These are phyloP conservation scores for Pelargonium hybrid DNA, from an alignment of 441 rosid species.

Conservation along the genomic window DNA sequence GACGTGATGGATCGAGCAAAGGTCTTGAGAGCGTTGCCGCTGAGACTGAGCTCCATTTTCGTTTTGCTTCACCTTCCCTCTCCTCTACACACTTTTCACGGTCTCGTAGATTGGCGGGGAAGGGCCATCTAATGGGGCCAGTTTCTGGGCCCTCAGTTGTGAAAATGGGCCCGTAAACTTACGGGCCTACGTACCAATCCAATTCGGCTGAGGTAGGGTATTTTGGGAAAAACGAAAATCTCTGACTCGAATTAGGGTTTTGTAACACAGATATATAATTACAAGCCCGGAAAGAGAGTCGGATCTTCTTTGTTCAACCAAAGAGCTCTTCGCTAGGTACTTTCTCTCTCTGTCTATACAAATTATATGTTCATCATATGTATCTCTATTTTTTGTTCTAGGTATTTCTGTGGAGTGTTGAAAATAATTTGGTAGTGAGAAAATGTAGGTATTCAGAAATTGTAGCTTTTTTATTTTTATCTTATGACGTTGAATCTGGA, in stretches of 20 bases:
- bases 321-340: neutral
- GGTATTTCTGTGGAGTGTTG: neutral
- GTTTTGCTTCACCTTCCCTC: neutral
- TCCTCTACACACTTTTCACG: neutral
- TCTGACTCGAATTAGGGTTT: neutral
- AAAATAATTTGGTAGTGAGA: neutral
- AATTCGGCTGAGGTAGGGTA: neutral
- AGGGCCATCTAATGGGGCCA: neutral
- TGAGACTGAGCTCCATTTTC: constrained; percentile 57
- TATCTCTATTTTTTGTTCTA: neutral
- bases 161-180: too few species aligned
- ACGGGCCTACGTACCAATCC: too few species aligned
- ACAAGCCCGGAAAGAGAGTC: too few species aligned
- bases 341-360: neutral
- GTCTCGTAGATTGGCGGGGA: constrained; percentile 25
- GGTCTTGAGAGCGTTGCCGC: constrained; percentile 67
- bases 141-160: neutral
- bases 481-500: neutral
- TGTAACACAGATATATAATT: neutral
- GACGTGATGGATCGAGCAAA: constrained; percentile 61
- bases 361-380: neutral
- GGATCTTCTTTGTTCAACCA: neutral
- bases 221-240: neutral
- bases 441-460: neutral
- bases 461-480: neutral